Evolutionary conservation across 2,329 filamentous ascomycete genomes (phyloP).

Genomic region (Mycosphaerella sp.): DNA sequence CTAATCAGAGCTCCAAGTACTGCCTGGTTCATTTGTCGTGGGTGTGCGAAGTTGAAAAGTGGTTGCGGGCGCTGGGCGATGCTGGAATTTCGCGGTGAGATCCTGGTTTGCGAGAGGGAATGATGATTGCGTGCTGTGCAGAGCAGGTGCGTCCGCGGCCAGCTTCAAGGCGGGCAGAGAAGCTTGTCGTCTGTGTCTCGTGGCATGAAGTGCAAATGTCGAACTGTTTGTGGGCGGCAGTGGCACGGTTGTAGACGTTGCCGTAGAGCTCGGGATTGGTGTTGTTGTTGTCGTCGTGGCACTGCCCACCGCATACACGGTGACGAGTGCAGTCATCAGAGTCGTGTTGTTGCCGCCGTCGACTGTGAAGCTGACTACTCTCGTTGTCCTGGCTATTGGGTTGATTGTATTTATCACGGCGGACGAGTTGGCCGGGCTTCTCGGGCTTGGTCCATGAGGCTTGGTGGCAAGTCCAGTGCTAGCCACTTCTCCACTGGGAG

Average conservation of each 20-base stretch:
- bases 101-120: too few relatives aligned
- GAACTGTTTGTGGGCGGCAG: neutral
- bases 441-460: neutral
- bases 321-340: conserved; percentile 1
- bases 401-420: neutral
- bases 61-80: too few relatives aligned
- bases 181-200: too few relatives aligned
- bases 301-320: neutral
- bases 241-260: too few relatives aligned
- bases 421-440: neutral
- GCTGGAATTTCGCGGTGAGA: too few relatives aligned
- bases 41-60: too few relatives aligned
- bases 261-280: neutral
- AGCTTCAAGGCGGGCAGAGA: too few relatives aligned
- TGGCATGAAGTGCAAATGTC: neutral
- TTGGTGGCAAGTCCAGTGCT: neutral
- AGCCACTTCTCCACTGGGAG: neutral
- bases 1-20: too few relatives aligned
- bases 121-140: too few relatives aligned
- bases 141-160: too few relatives aligned
- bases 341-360: neutral
- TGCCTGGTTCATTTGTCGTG: too few relatives aligned
- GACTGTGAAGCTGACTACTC: neutral
- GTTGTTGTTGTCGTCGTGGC: neutral
- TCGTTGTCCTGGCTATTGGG: neutral